Conservation (phyloP, 2,329 filamentous ascomycete species). For the Alternaria brassicae region DNA sequence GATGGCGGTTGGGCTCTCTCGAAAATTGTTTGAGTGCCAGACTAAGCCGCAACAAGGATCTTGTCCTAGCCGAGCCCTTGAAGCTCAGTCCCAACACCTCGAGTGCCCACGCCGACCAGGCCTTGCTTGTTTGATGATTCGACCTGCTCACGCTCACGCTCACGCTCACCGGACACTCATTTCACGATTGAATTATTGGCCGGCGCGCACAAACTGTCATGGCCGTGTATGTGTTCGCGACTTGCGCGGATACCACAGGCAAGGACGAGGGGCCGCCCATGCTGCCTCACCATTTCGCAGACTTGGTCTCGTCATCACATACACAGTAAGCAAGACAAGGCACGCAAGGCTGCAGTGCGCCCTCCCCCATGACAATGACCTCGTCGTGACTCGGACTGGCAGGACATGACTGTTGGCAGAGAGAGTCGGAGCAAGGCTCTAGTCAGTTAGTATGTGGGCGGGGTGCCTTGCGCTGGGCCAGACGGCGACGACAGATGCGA, state of each 20-base stretch:
- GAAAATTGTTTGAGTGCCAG: constrained; percentile 38
- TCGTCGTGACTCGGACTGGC: constrained; percentile 23
- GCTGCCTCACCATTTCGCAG: constrained; percentile 14
- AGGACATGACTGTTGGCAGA: constrained; percentile 1
- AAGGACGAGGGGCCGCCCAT: constrained; percentile 15
- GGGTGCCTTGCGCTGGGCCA: constrained; percentile 1
- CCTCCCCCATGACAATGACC: constrained; percentile 17
- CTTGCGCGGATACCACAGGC: constrained; percentile 10
- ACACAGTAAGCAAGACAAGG: constrained; percentile 18
- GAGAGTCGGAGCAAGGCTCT: neutral
- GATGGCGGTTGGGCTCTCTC: constrained; percentile 21
- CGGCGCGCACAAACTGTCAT: neutral
- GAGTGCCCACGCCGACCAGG: neutral
- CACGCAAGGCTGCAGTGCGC: constrained; percentile 19
- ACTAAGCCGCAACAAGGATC: constrained; percentile 26
- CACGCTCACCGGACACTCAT: neutral
- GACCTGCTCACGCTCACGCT: neutral
- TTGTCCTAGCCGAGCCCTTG: constrained; percentile 19
- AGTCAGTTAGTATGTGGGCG: neutral
- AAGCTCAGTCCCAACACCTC: constrained; percentile 14
- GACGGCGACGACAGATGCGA: neutral
- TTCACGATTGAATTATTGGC: neutral
- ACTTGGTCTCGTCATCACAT: constrained; percentile 22
- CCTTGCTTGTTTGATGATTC: neutral
- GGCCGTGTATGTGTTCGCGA: neutral